Percentiles rank a stretch among this genome's conserved stretches.
These are phyloP conservation scores for peach (Prunus persica) DNA, from an alignment of 306 rosid genomes.

Conservation along the genomic window Prunus_persica_NCBIv2 NC_034014.1:4107501-4108000, in stretches of 20 bases:
- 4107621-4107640: slow-evolving; percentile 70
- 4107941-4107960: neutral
- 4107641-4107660: slow-evolving; percentile 73
- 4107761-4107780: slow-evolving; percentile 62
- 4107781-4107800: neutral
- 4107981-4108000: no score
- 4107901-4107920: neutral
- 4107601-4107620: slow-evolving; percentile 66
- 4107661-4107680: slow-evolving; percentile 68
- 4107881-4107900: neutral
- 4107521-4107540: slow-evolving; percentile 75
- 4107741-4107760: slow-evolving; percentile 72
- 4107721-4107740: slow-evolving; percentile 61
- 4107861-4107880: neutral
- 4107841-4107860: neutral
- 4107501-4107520: slow-evolving; percentile 54
- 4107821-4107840: neutral
- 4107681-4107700: slow-evolving; percentile 63
- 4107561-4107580: slow-evolving; percentile 61
- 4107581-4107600: slow-evolving; percentile 32
- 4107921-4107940: neutral
- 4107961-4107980: neutral
- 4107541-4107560: slow-evolving; percentile 53
- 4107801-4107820: neutral
- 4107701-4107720: slow-evolving; percentile 61